Base-by-base conservation (phyloP, 352 stramenopile species). In the Pythium aphanidermatum region DNA sequence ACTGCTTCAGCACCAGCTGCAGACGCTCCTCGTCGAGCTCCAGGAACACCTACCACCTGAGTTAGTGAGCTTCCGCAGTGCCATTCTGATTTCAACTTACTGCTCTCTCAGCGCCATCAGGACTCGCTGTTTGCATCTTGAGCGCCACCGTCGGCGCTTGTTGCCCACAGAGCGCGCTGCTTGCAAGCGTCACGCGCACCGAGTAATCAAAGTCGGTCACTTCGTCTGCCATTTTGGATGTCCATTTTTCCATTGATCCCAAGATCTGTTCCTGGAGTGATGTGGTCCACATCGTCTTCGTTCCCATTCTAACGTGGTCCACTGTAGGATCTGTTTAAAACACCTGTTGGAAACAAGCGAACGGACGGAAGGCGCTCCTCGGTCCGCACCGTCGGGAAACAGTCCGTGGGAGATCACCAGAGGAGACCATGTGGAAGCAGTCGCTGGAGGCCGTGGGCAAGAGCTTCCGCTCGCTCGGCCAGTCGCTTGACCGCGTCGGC, bases 401-500 rank as follows among this genome's bases (percentile, higher is more conserved):
- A n/a, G n/a, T n/a, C n/a, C n/a, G n/a, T n/a, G n/a, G 20, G 40
- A 60, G 30, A 28, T 38, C 16, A 20, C 26, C 17, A 44, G 35
- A 60, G 59, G 38, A 29, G 39, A 61, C 37, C 59, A 86, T 88
- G 74, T 76, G 58, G 63, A 81, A 82, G 61, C 61, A 78, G 55
- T 69, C 60, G 46, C 53, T 77, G 43, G 68, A 89, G 55, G 70
- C 64, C 51, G 66, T 86, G 48, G 83, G 84, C 60, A 93, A 92
- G 57, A 78, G 65, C 58, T 76, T 94, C 61, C 83, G 84, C 47
- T 83, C 83, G 21, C 54, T 93, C 34, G 84, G 84, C 33, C 76
- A 92, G 61, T 85, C 74, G 51, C 68, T 95, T 31, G 84, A 95
- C 75, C 73, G 82, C 48, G 71, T 89, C 51, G 84, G 84, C 55